Conservation (phyloP, 148 eudicot species). For the Salicornia ramosissima region DNA sequence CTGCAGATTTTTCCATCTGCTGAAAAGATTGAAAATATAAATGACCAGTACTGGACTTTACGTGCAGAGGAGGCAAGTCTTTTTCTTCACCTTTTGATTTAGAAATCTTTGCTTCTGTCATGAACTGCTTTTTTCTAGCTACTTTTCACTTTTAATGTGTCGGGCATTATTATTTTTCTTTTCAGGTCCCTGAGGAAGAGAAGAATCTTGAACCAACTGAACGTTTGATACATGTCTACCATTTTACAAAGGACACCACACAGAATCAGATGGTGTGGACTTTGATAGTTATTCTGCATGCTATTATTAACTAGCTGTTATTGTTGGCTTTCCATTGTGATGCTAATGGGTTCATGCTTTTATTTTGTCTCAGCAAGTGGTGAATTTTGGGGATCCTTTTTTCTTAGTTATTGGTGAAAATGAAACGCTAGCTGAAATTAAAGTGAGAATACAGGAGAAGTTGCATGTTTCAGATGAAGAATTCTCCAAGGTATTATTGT, state of each 20-base stretch:
- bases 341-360: background rate
- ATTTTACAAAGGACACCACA: constrained; percentile 79
- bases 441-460: constrained; percentile 75
- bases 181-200: constrained; percentile 96
- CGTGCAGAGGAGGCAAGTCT: constrained; percentile 84
- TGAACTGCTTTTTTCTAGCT: background rate
- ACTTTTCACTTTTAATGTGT: background rate
- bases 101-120: background rate
- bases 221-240: constrained; percentile 91
- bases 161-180: constrained; percentile 4
- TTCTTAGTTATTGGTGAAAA: constrained; percentile 82
- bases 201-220: constrained; percentile 76
- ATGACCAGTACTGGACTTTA: constrained; percentile 76
- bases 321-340: background rate
- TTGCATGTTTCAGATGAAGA: constrained; percentile 84
- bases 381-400: constrained; percentile 96
- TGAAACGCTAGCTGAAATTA: constrained; percentile 82
- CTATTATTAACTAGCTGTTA: background rate
- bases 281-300: background rate
- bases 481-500: constrained; percentile 67
- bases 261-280: constrained; percentile 71
- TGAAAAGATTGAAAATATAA: constrained; percentile 75
- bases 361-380: constrained; percentile 55
- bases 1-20: constrained; percentile 63
- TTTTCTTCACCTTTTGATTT: constrained; percentile 1